These are phyloP conservation scores for Penicillium manginii DNA, from an alignment of 495 filamentous ascomycete species.

Conservation along the genomic window DNA sequence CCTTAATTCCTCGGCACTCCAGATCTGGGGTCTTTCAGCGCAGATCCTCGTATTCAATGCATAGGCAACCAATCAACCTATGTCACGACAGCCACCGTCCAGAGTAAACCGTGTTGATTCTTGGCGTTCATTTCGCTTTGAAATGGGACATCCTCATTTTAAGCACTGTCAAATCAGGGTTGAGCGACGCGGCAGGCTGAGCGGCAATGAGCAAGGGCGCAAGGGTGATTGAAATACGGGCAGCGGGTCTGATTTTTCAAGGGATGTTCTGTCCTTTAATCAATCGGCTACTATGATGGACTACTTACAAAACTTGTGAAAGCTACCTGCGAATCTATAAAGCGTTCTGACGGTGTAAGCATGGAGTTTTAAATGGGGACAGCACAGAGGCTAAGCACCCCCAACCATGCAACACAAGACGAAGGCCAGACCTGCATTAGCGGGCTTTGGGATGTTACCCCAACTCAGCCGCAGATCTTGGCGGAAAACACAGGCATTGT, in stretches of 20 bases:
- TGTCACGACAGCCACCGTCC: background rate
- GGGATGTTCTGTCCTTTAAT: too few relatives aligned
- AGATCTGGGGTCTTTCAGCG: constrained; percentile 9
- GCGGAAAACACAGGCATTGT: background rate
- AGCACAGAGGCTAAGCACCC: too few relatives aligned
- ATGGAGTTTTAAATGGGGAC: too few relatives aligned
- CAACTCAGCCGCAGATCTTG: background rate
- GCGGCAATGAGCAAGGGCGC: too few relatives aligned
- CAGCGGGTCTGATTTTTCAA: too few relatives aligned
- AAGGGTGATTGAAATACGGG: too few relatives aligned
- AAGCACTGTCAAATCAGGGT: background rate
- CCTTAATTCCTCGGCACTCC: constrained; percentile 5
- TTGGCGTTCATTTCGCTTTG: background rate
- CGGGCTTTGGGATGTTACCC: background rate
- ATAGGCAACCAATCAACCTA: constrained; percentile 4
- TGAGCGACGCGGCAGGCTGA: too few relatives aligned
- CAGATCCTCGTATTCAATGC: constrained; percentile 20
- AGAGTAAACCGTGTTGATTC: background rate
- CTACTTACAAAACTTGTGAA: too few relatives aligned
- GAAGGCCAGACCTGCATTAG: background rate
- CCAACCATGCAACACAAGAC: background rate
- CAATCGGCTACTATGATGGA: too few relatives aligned
- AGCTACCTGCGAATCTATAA: too few relatives aligned
- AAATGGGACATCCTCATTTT: background rate
- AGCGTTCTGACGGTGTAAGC: too few relatives aligned